phyloP scores from a whole-genome alignment of 1,139 yeast species.

The Debaryomycetaceae sp. region DNA sequence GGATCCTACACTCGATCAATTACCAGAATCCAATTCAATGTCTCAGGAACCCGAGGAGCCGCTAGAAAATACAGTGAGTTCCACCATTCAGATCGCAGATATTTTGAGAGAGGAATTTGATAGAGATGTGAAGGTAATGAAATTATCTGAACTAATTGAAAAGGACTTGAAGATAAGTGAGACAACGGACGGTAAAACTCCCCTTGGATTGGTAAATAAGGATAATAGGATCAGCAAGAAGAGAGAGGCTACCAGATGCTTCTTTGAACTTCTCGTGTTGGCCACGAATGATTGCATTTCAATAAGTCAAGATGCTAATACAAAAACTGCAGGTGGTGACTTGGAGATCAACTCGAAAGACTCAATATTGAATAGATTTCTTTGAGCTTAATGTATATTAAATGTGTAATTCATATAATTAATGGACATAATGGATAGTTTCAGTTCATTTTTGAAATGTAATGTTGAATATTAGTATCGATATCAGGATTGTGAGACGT shows the following conservation, averaged over 20 bases:
- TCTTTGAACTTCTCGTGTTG: slow-evolving; percentile 78
- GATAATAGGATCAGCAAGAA: slow-evolving; percentile 31
- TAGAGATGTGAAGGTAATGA: slow-evolving; percentile 13
- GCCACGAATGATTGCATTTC: slow-evolving; percentile 75
- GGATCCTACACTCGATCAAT: slow-evolving; percentile 7
- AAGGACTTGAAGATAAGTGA: slow-evolving; percentile 27
- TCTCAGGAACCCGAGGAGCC: slow-evolving; percentile 7
- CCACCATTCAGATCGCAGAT: slow-evolving; percentile 56
- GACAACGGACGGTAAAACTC: slow-evolving; percentile 12
- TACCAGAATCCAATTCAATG: not conserved
- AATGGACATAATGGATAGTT: not conserved
- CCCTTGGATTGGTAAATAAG: slow-evolving; percentile 26
- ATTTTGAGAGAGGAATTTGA: slow-evolving; percentile 40
- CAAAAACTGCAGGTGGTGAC: slow-evolving; percentile 46
- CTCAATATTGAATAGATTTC: slow-evolving; percentile 42
- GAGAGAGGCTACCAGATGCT: slow-evolving; percentile 67
- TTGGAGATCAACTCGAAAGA: slow-evolving; percentile 54
- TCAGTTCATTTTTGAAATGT: not conserved
- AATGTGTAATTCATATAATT: slow-evolving; percentile 14
- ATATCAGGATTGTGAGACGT: slow-evolving; percentile 2
- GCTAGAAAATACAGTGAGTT: slow-evolving; percentile 22
- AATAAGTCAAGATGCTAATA: slow-evolving; percentile 48
- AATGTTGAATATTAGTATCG: slow-evolving; percentile 6
- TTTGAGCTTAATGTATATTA: slow-evolving; percentile 13
- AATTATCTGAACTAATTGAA: slow-evolving; percentile 41